Percentiles rank a stretch among this genome's conserved stretches.
These are phyloP conservation scores for Debaryomyces singareniensis DNA, from an alignment of 1,139 yeast species.

Conservation along the genomic window DNA sequence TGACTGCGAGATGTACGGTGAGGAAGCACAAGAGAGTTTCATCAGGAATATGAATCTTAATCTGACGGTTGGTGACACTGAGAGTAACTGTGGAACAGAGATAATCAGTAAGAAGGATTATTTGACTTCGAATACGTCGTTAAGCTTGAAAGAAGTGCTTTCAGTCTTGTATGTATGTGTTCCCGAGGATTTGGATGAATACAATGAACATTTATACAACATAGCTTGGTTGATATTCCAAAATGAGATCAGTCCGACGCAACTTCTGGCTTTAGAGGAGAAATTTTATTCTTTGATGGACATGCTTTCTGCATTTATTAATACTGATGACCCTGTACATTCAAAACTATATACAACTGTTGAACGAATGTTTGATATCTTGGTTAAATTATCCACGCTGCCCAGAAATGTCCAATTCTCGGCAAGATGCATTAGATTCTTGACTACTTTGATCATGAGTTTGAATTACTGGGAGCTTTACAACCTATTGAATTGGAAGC, in stretches of 20 bases:
- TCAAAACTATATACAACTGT: slow-evolving; percentile 30
- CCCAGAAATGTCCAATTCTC: slow-evolving; percentile 26
- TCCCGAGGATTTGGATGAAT: slow-evolving; percentile 30
- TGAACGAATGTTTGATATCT: slow-evolving; percentile 34
- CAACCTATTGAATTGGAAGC: slow-evolving; percentile 38
- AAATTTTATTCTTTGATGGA: slow-evolving; percentile 23
- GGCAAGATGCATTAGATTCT: slow-evolving; percentile 30
- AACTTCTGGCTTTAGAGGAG: slow-evolving; percentile 13
- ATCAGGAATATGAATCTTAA: too few relatives aligned
- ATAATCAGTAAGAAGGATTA: slow-evolving; percentile 2
- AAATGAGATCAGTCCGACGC: slow-evolving; percentile 11
- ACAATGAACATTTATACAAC: slow-evolving; percentile 32
- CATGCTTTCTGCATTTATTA: slow-evolving; percentile 17
- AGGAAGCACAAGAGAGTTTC: too few relatives aligned
- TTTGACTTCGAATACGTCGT: slow-evolving; percentile 1
- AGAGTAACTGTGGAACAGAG: too few relatives aligned
- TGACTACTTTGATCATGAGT: slow-evolving; percentile 33
- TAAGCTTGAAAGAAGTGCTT: slow-evolving; percentile 17
- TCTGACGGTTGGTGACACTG: too few relatives aligned
- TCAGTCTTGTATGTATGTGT: slow-evolving; percentile 20
- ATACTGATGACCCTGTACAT: slow-evolving; percentile 22
- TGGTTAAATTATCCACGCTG: slow-evolving; percentile 29
- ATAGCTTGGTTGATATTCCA: slow-evolving; percentile 23
- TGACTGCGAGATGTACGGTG: too few relatives aligned
- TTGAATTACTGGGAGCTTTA: slow-evolving; percentile 44